phyloP scores from a whole-genome alignment of 176 grass and related monocot genomes.

The Oryza coarctata region DNA sequence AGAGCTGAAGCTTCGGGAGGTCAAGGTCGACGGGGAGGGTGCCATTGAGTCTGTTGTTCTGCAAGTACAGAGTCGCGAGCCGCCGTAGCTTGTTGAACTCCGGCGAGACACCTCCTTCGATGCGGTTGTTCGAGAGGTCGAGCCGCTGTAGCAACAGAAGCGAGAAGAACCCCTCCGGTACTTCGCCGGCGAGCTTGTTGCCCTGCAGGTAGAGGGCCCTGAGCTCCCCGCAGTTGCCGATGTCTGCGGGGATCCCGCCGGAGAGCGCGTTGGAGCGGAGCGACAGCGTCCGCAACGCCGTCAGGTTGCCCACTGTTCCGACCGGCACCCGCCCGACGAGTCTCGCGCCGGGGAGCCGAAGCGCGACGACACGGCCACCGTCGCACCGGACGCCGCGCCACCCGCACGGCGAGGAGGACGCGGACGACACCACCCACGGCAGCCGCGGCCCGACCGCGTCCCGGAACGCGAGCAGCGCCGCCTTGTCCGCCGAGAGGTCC shows the following conservation, averaged over 20 bases:
- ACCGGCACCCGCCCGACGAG: conserved; percentile 40
- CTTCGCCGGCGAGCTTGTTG: conserved; percentile 47
- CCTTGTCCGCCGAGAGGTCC: conserved; percentile 54
- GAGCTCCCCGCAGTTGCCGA: conserved; percentile 49
- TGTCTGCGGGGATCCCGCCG: conserved; percentile 62
- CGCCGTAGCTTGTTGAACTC: conserved; percentile 53
- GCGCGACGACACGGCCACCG: conserved; percentile 39
- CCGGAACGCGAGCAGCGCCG: conserved; percentile 65
- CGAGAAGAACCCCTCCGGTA: conserved; percentile 54
- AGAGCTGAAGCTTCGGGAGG: conserved; percentile 36
- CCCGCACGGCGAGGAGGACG: conserved; percentile 37
- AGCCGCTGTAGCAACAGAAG: conserved; percentile 52
- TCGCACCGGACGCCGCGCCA: conserved; percentile 72
- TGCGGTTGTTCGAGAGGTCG: conserved; percentile 44
- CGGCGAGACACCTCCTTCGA: conserved; percentile 39
- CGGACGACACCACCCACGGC: conserved; percentile 38
- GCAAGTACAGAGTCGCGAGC: conserved; percentile 47
- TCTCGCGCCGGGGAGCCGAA: conserved; percentile 44
- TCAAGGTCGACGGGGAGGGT: conserved; percentile 43
- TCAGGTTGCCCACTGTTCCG: conserved; percentile 64
- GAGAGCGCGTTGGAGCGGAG: conserved; percentile 65
- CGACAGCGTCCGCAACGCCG: conserved; percentile 51
- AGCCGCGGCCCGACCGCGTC: conserved; percentile 37
- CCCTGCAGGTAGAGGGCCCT: conserved; percentile 38
- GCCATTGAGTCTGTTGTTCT: conserved; percentile 55